phyloP scores from a whole-genome alignment of 805 yeast species.

The Candida nanaspora region DNA sequence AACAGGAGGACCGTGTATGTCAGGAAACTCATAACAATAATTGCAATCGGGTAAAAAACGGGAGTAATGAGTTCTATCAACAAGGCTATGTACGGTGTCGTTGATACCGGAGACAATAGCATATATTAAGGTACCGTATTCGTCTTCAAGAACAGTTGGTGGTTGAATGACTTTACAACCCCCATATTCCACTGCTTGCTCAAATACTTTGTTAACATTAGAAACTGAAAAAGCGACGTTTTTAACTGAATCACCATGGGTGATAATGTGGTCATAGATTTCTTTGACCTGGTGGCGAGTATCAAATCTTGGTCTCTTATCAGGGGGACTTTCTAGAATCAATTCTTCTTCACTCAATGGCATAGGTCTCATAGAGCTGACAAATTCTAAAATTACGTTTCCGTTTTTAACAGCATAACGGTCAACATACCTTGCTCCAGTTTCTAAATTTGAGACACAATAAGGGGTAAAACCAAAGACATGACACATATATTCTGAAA shows the following conservation, averaged over 20 bases:
- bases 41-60: slow-evolving; percentile 22
- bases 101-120: slow-evolving; percentile 52
- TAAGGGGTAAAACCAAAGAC: slow-evolving; percentile 57
- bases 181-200: slow-evolving; percentile 44
- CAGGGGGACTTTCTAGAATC: slow-evolving; percentile 1
- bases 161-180: slow-evolving; percentile 28
- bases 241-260: slow-evolving; percentile 77
- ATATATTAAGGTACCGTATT: slow-evolving; percentile 39
- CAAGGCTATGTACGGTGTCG: slow-evolving; percentile 64
- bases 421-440: slow-evolving; percentile 47
- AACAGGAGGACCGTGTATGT: not conserved
- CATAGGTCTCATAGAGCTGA: slow-evolving; percentile 8
- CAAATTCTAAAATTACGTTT: slow-evolving; percentile 40
- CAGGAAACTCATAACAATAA: slow-evolving; percentile 3
- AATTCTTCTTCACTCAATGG: slow-evolving; percentile 11
- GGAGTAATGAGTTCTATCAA: slow-evolving; percentile 31
- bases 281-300: slow-evolving; percentile 9
- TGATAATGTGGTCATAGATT: slow-evolving; percentile 38
- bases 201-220: slow-evolving; percentile 37
- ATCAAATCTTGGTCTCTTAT: slow-evolving; percentile 2
- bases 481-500: slow-evolving; percentile 46
- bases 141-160: slow-evolving; percentile 15
- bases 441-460: slow-evolving; percentile 65
- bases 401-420: slow-evolving; percentile 60
- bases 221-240: slow-evolving; percentile 65